A percentile compares a stretch with the other conserved stretches of the same genome.
phyloP scores from a whole-genome alignment of 2,329 filamentous ascomycete genomes.

The Hymenoscyphus repandus region DNA sequence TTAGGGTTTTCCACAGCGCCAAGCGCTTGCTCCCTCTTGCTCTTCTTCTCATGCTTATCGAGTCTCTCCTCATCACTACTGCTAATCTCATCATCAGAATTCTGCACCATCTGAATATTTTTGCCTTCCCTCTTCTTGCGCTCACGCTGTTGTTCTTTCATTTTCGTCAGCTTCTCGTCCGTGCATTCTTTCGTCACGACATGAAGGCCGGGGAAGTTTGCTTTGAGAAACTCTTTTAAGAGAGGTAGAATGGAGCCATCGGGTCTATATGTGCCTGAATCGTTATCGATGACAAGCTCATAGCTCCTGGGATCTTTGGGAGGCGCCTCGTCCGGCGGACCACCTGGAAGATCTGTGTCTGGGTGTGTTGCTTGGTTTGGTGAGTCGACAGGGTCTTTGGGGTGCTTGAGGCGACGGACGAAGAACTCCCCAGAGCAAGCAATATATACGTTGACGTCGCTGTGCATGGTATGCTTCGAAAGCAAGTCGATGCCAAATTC shows the following conservation, averaged over 20 bases:
- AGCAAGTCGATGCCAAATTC: constrained; percentile 92
- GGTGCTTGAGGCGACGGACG: constrained; percentile 62
- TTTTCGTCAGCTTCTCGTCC: constrained; percentile 62
- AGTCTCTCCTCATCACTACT: constrained; percentile 33
- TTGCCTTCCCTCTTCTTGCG: constrained; percentile 62
- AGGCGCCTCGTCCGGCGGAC: constrained; percentile 39
- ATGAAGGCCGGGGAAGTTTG: constrained; percentile 72
- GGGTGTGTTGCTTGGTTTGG: constrained; percentile 49
- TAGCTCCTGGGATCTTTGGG: constrained; percentile 55
- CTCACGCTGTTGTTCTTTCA: constrained; percentile 73
- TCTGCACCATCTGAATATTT: constrained; percentile 50
- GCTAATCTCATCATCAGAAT: constrained; percentile 36
- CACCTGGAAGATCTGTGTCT: constrained; percentile 41
- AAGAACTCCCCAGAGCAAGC: constrained; percentile 94
- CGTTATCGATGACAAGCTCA: constrained; percentile 90
- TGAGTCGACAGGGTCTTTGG: constrained; percentile 38
- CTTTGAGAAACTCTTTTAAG: constrained; percentile 63
- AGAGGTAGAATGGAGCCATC: constrained; percentile 70
- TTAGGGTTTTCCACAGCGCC: constrained; percentile 36
- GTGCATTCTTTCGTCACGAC: constrained; percentile 74
- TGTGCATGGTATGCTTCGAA: constrained; percentile 96
- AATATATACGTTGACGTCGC: constrained; percentile 84
- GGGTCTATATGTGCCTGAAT: constrained; percentile 87
- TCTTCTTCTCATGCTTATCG: constrained; percentile 33
- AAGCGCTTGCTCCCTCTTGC: constrained; percentile 47